Percentiles rank a stretch among this genome's conserved stretches.
These are phyloP conservation scores for barley (Hordeum vulgare) DNA, from an alignment of 176 grass and related monocot genomes.

Conservation along the genomic window DNA sequence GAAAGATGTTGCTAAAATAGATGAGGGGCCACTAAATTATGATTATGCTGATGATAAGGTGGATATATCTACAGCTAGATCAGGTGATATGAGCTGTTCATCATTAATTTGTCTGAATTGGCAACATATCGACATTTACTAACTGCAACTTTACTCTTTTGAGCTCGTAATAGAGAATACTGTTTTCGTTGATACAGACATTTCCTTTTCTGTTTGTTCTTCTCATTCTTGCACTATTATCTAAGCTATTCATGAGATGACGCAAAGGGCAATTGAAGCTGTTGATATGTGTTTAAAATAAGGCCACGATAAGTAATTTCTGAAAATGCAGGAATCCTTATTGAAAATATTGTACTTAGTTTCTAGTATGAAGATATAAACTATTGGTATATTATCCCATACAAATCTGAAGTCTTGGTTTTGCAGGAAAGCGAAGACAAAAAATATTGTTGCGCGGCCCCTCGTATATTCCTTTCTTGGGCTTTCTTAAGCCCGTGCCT, in stretches of 20 bases:
- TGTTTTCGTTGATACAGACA: neutral
- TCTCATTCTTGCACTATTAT: neutral
- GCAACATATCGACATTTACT: neutral
- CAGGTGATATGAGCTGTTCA: constrained; percentile 31
- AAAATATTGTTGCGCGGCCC: constrained; percentile 13
- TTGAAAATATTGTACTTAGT: neutral
- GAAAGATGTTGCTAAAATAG: constrained; percentile 3
- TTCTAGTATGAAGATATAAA: neutral
- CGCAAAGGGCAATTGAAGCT: neutral
- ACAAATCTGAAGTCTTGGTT: constrained; percentile 6
- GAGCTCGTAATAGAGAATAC: neutral
- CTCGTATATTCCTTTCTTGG: constrained; percentile 52
- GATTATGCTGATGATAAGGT: constrained; percentile 3
- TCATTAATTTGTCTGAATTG: neutral
- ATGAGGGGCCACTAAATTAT: constrained; percentile 4
- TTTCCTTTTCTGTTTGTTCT: neutral
- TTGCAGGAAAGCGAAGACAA: constrained; percentile 56
- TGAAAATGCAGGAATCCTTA: neutral
- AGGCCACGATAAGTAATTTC: neutral
- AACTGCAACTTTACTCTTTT: neutral
- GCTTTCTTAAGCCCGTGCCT: constrained; percentile 48
- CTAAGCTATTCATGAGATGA: neutral
- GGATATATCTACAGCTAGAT: constrained; percentile 31
- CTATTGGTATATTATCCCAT: neutral
- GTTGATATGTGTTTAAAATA: neutral